Conservation (phyloP, 495 filamentous ascomycete genomes). For the Trichoderma parareesei region DNA sequence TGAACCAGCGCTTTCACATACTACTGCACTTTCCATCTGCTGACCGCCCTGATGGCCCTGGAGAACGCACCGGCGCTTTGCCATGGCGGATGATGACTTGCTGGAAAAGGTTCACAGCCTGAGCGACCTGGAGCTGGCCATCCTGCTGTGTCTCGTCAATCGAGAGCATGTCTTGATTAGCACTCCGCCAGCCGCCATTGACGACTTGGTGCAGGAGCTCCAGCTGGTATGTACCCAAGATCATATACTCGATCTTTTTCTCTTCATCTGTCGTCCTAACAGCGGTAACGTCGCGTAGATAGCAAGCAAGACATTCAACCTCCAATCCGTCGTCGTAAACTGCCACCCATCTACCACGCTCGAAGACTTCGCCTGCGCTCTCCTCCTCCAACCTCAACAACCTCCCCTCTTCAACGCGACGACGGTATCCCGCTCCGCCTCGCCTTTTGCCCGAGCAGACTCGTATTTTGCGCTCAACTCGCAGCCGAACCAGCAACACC, state of each 20-base stretch:
- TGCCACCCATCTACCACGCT: conserved; percentile 65
- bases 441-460: conserved; percentile 21
- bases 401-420: conserved; percentile 20
- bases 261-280: neutral
- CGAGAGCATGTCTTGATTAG: conserved; percentile 84
- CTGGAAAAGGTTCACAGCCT: conserved; percentile 60
- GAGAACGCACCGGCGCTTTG: neutral
- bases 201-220: conserved; percentile 63
- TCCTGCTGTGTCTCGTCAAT: conserved; percentile 68
- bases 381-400: conserved; percentile 43
- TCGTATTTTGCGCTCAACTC: conserved; percentile 15
- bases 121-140: conserved; percentile 82
- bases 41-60: conserved; percentile 5
- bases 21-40: neutral
- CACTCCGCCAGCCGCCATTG: conserved; percentile 51
- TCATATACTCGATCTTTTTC: no score
- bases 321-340: conserved; percentile 57
- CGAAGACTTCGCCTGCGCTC: conserved; percentile 67
- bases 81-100: conserved; percentile 56
- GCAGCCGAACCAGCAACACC: neutral
- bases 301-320: conserved; percentile 58
- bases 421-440: conserved; percentile 20
- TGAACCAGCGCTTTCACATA: neutral
- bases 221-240: conserved; percentile 44
- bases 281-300: neutral